These are phyloP conservation scores for Posidonia oceanica DNA, from an alignment of 116 monocot species.

Conservation along the genomic window DNA sequence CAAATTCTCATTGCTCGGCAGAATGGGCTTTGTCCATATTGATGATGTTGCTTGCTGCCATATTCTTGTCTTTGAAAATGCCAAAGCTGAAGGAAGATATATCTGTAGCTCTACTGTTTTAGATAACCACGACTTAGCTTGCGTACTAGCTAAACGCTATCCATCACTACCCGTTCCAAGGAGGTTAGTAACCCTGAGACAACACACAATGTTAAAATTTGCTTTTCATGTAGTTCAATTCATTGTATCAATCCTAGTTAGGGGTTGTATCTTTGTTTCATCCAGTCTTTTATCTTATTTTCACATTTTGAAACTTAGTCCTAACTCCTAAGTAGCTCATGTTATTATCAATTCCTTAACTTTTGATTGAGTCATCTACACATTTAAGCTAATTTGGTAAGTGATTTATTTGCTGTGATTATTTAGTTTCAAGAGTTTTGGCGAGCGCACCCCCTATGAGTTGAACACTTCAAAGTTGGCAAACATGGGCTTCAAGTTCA, in stretches of 20 bases:
- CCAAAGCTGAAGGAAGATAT: constrained; percentile 48
- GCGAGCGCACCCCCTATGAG: constrained; percentile 17
- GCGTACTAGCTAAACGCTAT: constrained; percentile 32
- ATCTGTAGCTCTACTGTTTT: constrained; percentile 62
- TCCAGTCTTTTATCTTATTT: too few species aligned
- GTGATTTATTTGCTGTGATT: too few species aligned
- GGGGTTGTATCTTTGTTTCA: too few species aligned
- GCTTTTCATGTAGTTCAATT: too few species aligned
- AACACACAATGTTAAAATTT: too few species aligned
- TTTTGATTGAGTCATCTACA: too few species aligned
- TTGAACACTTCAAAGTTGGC: constrained; percentile 45
- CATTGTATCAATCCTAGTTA: too few species aligned
- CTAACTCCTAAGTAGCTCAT: too few species aligned
- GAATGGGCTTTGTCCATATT: constrained; percentile 88
- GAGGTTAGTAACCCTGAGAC: not conserved
- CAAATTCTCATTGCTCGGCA: constrained; percentile 50
- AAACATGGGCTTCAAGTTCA: constrained; percentile 54
- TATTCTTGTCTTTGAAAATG: constrained; percentile 50
- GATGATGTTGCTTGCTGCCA: constrained; percentile 81
- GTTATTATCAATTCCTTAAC: too few species aligned
- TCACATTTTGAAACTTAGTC: too few species aligned
- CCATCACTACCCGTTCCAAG: constrained; percentile 46
- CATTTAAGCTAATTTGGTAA: not conserved
- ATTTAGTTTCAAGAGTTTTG: constrained; percentile 33
- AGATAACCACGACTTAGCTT: constrained; percentile 39